These are phyloP conservation scores for Polychytrium aggregatum DNA, from an alignment of 192 early-diverging fungal genomes.

Conservation along the genomic window DNA sequence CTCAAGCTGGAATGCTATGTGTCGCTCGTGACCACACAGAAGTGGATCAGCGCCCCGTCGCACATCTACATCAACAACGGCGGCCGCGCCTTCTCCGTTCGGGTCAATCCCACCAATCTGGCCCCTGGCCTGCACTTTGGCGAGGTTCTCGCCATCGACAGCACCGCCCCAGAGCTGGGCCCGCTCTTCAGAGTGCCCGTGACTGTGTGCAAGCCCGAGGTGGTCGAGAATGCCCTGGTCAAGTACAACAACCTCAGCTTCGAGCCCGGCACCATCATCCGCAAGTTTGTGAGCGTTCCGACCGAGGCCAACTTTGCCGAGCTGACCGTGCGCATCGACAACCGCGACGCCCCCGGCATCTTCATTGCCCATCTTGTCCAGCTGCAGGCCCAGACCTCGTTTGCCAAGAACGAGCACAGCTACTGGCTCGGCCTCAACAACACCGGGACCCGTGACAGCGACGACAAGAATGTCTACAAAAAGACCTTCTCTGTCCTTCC, in stretches of 20 bases:
- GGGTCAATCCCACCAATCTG: slow-evolving; percentile 73
- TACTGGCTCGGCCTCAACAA: slow-evolving; percentile 45
- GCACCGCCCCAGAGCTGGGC: slow-evolving; percentile 53
- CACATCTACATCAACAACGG: slow-evolving; percentile 54
- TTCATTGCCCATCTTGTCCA: slow-evolving; percentile 68
- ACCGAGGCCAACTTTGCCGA: slow-evolving; percentile 66
- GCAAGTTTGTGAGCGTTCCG: slow-evolving; percentile 76
- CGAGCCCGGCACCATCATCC: slow-evolving; percentile 62
- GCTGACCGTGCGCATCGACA: slow-evolving; percentile 13
- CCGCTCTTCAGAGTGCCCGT: slow-evolving; percentile 80
- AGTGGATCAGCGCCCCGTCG: slow-evolving; percentile 71
- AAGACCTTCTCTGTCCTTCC: slow-evolving; percentile 52
- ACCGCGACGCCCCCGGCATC: slow-evolving; percentile 39
- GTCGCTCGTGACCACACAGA: slow-evolving; percentile 49
- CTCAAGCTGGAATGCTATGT: slow-evolving; percentile 72
- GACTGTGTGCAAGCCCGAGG: slow-evolving; percentile 72
- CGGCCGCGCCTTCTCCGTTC: slow-evolving; percentile 50
- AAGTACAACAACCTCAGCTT: slow-evolving; percentile 49
- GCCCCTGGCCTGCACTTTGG: slow-evolving; percentile 69
- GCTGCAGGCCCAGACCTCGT: slow-evolving; percentile 58
- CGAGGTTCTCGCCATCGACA: slow-evolving; percentile 71
- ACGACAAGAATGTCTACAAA: slow-evolving; percentile 42
- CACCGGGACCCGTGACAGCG: slow-evolving; percentile 43
- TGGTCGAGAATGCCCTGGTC: slow-evolving; percentile 25
- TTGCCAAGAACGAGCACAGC: slow-evolving; percentile 42